phyloP scores from a whole-genome alignment of 1,284 basidiomycete species.

The Schizopora paradoxa region DNA sequence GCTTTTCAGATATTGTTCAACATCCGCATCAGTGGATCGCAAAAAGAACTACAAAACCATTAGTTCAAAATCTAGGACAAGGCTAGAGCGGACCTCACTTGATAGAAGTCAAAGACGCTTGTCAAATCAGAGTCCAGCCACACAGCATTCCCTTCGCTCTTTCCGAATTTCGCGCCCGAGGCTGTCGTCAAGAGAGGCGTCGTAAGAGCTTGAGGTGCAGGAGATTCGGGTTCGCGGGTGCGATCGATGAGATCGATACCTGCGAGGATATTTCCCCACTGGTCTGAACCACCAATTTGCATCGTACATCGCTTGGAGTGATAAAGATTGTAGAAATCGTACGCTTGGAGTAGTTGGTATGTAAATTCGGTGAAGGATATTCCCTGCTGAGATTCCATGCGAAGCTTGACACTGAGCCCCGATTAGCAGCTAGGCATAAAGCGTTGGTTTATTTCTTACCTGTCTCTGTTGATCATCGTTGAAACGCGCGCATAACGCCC shows the following conservation, averaged over 20 bases:
- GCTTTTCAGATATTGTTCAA: constrained; percentile 74
- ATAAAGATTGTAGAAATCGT: constrained; percentile 87
- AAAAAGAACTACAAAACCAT: constrained; percentile 73
- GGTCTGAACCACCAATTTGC: constrained; percentile 95
- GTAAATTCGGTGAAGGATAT: constrained; percentile 97
- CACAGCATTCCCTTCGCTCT: constrained; percentile 93
- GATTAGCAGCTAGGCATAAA: constrained; percentile 7
- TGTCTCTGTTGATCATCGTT: constrained; percentile 88
- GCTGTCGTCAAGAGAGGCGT: constrained; percentile 91
- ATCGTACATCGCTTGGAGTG: constrained; percentile 67
- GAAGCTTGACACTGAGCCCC: constrained; percentile 79
- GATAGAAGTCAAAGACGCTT: constrained; percentile 86
- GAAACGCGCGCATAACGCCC: constrained; percentile 83
- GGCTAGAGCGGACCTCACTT: constrained; percentile 46
- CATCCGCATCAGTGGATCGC: constrained; percentile 76
- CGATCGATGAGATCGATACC: constrained; percentile 86
- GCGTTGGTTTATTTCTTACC: constrained; percentile 41
- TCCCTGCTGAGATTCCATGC: constrained; percentile 72
- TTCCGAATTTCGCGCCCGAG: constrained; percentile 94
- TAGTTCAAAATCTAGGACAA: constrained; percentile 5
- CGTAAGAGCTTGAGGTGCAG: constrained; percentile 64
- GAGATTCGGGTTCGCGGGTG: constrained; percentile 24
- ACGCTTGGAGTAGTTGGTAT: constrained; percentile 95
- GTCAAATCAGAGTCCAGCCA: constrained; percentile 81
- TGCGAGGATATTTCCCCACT: constrained; percentile 97